These are phyloP conservation scores for Fusarium metavorans DNA, from an alignment of 2,329 filamentous ascomycete genomes.

Conservation along the genomic window DNA sequence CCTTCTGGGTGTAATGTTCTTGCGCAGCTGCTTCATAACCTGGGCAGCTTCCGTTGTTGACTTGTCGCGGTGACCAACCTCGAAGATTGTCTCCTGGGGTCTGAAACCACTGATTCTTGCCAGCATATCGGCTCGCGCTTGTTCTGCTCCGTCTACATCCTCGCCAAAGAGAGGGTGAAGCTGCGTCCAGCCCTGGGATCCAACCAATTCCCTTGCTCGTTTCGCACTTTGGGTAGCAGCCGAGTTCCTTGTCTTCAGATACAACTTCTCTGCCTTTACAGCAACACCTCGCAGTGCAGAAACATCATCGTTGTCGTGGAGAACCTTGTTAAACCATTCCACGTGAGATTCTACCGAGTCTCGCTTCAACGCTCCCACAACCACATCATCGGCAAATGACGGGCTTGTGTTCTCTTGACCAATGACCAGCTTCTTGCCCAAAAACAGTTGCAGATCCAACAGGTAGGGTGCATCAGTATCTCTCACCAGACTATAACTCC, in stretches of 20 bases:
- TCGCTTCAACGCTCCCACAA: constrained; percentile 81
- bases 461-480: constrained; percentile 92
- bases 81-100: constrained; percentile 95
- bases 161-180: constrained; percentile 85
- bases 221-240: constrained; percentile 93
- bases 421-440: constrained; percentile 84
- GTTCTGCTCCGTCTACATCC: constrained; percentile 73
- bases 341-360: constrained; percentile 79
- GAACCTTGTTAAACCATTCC: constrained; percentile 85
- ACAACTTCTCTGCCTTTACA: constrained; percentile 90
- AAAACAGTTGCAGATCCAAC: constrained; percentile 92
- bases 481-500: constrained; percentile 93
- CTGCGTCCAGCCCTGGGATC: constrained; percentile 76
- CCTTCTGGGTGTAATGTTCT: constrained; percentile 73
- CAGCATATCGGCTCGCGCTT: constrained; percentile 86
- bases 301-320: constrained; percentile 82
- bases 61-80: constrained; percentile 82
- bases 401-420: constrained; percentile 73
- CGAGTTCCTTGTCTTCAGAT: constrained; percentile 88
- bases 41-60: constrained; percentile 75
- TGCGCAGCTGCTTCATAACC: constrained; percentile 79
- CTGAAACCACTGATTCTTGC: constrained; percentile 89
- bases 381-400: constrained; percentile 85
- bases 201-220: constrained; percentile 81
- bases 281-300: constrained; percentile 78